These are phyloP conservation scores for Nicotiana obtusifolia DNA, from an alignment of 257 asterid genomes.

Conservation along the genomic window DNA sequence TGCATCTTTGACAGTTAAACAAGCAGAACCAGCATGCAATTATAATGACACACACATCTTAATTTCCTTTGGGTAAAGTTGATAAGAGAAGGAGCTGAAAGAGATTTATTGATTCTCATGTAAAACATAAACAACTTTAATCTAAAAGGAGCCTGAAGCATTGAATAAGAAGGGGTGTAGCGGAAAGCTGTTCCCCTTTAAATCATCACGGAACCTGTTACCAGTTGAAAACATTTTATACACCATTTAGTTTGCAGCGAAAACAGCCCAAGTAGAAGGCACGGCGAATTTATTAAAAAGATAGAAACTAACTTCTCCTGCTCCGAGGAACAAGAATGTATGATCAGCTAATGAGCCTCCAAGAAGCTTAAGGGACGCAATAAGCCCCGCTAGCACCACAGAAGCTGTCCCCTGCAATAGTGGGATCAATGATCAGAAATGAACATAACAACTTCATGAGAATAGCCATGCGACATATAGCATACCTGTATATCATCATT, in stretches of 20 bases:
- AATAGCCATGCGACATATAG: not conserved
- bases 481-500: conserved; percentile 92
- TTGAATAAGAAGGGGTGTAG: not conserved
- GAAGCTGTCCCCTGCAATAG: conserved; percentile 86
- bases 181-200: not conserved
- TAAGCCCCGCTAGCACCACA: conserved; percentile 91
- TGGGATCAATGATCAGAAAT: not conserved
- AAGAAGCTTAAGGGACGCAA: conserved; percentile 66
- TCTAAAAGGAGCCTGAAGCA: not conserved
- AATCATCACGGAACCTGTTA: not conserved
- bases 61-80: not conserved
- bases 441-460: not conserved
- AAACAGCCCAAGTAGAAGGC: not conserved
- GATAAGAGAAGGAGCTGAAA: not conserved
- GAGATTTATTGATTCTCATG: not conserved
- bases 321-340: conserved; percentile 88
- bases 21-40: not conserved
- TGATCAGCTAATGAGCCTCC: conserved; percentile 86
- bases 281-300: not conserved
- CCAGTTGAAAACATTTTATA: not conserved
- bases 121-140: not conserved
- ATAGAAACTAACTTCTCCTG: conserved; percentile 68
- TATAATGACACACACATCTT: not conserved
- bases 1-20: not conserved
- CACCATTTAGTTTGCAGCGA: not conserved